A percentile compares a stretch with the other conserved stretches of the same genome.
phyloP scores from a whole-genome alignment of 768 basidiomycete genomes.

The Panaeolus papilionaceus region DNA sequence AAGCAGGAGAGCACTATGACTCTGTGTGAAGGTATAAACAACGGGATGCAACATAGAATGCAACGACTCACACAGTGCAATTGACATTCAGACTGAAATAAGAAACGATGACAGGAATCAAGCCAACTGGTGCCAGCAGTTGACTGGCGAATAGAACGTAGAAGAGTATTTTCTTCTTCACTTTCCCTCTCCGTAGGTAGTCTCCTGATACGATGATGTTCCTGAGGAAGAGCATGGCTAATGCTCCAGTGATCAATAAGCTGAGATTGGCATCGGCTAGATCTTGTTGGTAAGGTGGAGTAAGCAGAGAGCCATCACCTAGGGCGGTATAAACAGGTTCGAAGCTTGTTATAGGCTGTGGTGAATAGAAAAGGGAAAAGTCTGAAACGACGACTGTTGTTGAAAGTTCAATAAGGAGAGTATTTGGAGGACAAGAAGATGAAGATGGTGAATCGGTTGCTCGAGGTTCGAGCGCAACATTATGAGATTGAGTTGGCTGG shows the following conservation, averaged over 20 bases:
- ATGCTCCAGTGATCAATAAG: constrained; percentile 54
- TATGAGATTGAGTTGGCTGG: constrained; percentile 20
- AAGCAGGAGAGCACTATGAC: constrained; percentile 44
- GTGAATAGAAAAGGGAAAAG: constrained; percentile 49
- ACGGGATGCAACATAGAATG: background rate
- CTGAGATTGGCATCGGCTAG: constrained; percentile 44
- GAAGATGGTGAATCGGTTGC: constrained; percentile 33
- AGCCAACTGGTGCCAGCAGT: constrained; percentile 51
- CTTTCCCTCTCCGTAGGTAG: constrained; percentile 59
- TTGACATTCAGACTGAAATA: constrained; percentile 47
- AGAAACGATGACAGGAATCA: constrained; percentile 51
- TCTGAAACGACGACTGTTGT: constrained; percentile 56
- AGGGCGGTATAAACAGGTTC: constrained; percentile 52
- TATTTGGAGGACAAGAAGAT: constrained; percentile 43
- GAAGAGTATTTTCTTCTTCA: constrained; percentile 66
- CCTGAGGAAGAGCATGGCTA: constrained; percentile 56
- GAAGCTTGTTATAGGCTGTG: constrained; percentile 49
- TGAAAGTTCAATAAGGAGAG: constrained; percentile 55
- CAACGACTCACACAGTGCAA: constrained; percentile 53
- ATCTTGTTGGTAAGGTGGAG: constrained; percentile 52
- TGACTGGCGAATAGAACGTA: constrained; percentile 63
- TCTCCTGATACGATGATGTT: constrained; percentile 56
- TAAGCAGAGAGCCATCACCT: constrained; percentile 64
- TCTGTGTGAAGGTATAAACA: constrained; percentile 31
- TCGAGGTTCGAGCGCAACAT: constrained; percentile 36